Evolutionary conservation across 768 basidiomycete genomes (phyloP).

Genomic region (Tephrocybe sp.): DNA sequence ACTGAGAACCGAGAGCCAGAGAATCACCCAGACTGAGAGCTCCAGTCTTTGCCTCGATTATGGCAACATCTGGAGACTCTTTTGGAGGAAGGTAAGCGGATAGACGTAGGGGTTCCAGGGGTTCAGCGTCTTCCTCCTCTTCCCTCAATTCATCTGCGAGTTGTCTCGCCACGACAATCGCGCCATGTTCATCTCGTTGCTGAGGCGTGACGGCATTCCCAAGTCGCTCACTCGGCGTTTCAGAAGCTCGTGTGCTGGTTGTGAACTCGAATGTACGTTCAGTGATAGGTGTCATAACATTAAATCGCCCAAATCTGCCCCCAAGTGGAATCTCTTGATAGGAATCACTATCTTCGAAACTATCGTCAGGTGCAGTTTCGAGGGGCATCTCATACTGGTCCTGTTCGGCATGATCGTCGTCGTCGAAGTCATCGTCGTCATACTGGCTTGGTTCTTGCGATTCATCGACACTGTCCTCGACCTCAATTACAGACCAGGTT

Average conservation of each 20-base stretch:
- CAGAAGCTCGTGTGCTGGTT: slow-evolving; percentile 49
- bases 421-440: slow-evolving; percentile 29
- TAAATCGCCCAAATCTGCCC: slow-evolving; percentile 77
- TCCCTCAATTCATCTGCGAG: slow-evolving; percentile 49
- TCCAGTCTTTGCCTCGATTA: slow-evolving; percentile 60
- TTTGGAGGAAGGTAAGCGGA: slow-evolving; percentile 21
- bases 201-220: slow-evolving; percentile 27
- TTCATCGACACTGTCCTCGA: slow-evolving; percentile 29
- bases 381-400: slow-evolving; percentile 32
- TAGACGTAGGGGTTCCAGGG: slow-evolving; percentile 28
- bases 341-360: slow-evolving; percentile 38
- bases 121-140: slow-evolving; percentile 30
- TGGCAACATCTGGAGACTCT: slow-evolving; percentile 23
- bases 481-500: slow-evolving; percentile 23
- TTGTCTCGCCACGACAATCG: slow-evolving; percentile 49
- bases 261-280: slow-evolving; percentile 89
- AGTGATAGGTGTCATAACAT: slow-evolving; percentile 96
- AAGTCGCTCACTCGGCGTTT: slow-evolving; percentile 38
- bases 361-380: slow-evolving; percentile 21
- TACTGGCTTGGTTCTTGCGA: slow-evolving; percentile 29
- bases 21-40: slow-evolving; percentile 65
- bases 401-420: slow-evolving; percentile 28
- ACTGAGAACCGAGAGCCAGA: slow-evolving; percentile 56
- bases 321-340: slow-evolving; percentile 57
- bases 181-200: slow-evolving; percentile 41